A percentile compares a stretch with the other conserved stretches of the same genome.
phyloP scores from a whole-genome alignment of 1,284 basidiomycete species.

The Leccinum variabile region DNA sequence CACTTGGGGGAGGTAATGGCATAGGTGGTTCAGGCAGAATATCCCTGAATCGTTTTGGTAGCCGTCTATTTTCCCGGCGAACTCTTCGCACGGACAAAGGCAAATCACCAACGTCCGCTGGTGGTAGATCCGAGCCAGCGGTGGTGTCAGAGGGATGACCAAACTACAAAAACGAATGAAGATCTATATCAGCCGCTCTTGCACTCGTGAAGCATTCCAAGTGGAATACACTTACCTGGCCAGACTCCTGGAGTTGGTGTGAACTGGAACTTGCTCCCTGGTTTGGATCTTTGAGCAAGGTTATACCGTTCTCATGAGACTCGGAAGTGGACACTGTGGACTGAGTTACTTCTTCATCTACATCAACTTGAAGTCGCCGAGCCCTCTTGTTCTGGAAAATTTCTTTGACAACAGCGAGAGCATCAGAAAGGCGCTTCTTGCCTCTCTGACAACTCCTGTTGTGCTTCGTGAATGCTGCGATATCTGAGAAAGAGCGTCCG shows the following conservation, averaged over 20 bases:
- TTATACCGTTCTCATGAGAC: not conserved
- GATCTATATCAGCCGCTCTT: not conserved
- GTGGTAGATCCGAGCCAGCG: not conserved
- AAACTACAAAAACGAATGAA: not conserved
- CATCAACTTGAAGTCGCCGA: not conserved
- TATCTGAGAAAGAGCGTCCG: not conserved
- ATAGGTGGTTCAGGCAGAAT: not conserved
- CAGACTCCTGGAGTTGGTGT: too few relatives aligned
- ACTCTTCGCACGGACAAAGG: not conserved
- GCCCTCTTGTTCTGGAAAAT: not conserved
- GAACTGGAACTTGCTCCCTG: too few relatives aligned
- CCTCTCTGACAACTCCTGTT: not conserved
- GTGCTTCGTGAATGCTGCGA: not conserved
- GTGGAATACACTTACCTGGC: not conserved
- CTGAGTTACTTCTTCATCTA: not conserved
- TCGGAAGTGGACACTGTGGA: not conserved
- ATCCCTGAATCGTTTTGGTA: not conserved
- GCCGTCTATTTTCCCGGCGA: not conserved
- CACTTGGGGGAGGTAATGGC: not conserved
- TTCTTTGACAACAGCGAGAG: not conserved
- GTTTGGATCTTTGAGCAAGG: too few relatives aligned
- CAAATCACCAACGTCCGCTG: not conserved
- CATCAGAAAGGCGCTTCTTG: not conserved
- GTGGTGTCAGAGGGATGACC: not conserved
- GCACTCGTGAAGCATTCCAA: not conserved